Conservation (phyloP, 2,329 filamentous ascomycete species). For the Aureobasidium sp. region DNA sequence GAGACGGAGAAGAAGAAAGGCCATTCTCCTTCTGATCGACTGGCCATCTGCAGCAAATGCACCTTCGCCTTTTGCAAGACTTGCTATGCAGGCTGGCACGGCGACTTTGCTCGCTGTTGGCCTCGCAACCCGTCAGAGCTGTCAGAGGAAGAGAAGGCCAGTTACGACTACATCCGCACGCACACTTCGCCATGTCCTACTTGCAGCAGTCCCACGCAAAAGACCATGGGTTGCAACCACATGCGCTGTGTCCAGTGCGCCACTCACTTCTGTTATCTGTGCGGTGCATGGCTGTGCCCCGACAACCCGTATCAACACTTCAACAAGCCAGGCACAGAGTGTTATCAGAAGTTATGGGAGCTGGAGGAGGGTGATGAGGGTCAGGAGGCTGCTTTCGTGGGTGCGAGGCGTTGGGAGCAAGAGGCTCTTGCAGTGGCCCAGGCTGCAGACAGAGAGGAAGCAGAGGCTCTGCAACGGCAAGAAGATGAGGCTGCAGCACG, state of each 20-base stretch:
- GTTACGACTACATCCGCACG: conserved; percentile 69
- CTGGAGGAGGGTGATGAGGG: conserved; percentile 66
- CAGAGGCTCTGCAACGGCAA: conserved; percentile 23
- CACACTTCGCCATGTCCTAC: conserved; percentile 86
- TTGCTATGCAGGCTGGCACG: conserved; percentile 83
- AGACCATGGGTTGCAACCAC: conserved; percentile 91
- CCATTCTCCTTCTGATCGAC: conserved; percentile 44
- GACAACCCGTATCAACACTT: conserved; percentile 83
- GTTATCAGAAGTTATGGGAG: conserved; percentile 85
- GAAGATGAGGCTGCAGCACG: conserved; percentile 31
- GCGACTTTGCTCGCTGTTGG: conserved; percentile 67
- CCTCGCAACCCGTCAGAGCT: conserved; percentile 60
- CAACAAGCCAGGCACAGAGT: conserved; percentile 59
- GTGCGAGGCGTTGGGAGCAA: conserved; percentile 35
- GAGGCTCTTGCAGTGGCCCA: conserved; percentile 28
- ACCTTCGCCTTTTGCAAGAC: conserved; percentile 75
- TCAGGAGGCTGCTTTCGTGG: conserved; percentile 34
- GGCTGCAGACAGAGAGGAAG: conserved; percentile 26
- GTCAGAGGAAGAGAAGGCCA: conserved; percentile 75
- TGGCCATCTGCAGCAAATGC: conserved; percentile 84
- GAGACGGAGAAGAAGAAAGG: conserved; percentile 1
- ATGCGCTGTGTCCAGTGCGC: conserved; percentile 89
- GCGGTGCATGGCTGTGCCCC: conserved; percentile 73
- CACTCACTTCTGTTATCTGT: conserved; percentile 93
- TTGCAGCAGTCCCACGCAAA: conserved; percentile 75